phyloP scores from a whole-genome alignment of 2,329 filamentous ascomycete species.

The Acephala macrosclerotiorum region DNA sequence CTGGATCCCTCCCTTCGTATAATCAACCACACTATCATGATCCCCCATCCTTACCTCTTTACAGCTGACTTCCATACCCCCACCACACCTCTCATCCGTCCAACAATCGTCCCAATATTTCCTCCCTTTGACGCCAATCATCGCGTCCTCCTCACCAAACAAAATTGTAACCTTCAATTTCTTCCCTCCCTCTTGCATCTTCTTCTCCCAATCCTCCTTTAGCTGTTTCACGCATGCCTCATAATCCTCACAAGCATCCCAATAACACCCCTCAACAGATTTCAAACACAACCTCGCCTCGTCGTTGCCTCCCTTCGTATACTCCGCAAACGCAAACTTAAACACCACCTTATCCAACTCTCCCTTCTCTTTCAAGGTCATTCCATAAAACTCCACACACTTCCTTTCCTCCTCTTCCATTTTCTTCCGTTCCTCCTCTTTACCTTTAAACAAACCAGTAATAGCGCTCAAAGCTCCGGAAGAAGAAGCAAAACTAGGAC shows the following conservation, averaged over 20 bases:
- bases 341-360: constrained; percentile 27
- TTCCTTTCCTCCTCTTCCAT: constrained; percentile 24
- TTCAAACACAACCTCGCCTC: constrained; percentile 42
- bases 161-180: constrained; percentile 33
- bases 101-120: constrained; percentile 53
- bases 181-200: constrained; percentile 18
- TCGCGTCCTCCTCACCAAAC: constrained; percentile 49
- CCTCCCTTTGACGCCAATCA: constrained; percentile 52
- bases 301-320: constrained; percentile 39
- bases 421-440: constrained; percentile 8
- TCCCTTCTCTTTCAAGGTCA: constrained; percentile 23
- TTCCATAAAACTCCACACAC: constrained; percentile 31
- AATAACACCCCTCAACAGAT: constrained; percentile 25
- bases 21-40: constrained; percentile 47
- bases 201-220: constrained; percentile 30
- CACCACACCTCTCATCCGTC: constrained; percentile 40
- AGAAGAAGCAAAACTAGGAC: constrained; percentile 37
- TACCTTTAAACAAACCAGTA: constrained; percentile 19
- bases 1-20: constrained; percentile 20
- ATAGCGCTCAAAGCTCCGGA: constrained; percentile 21
- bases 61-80: constrained; percentile 46
- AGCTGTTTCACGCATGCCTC: constrained; percentile 29
- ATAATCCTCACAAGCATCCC: constrained; percentile 36
- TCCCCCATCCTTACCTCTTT: constrained; percentile 44
- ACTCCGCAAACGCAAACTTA: constrained; percentile 37